These are phyloP conservation scores for Amanita phalloides DNA, from an alignment of 768 basidiomycete genomes.

Conservation along the genomic window DNA sequence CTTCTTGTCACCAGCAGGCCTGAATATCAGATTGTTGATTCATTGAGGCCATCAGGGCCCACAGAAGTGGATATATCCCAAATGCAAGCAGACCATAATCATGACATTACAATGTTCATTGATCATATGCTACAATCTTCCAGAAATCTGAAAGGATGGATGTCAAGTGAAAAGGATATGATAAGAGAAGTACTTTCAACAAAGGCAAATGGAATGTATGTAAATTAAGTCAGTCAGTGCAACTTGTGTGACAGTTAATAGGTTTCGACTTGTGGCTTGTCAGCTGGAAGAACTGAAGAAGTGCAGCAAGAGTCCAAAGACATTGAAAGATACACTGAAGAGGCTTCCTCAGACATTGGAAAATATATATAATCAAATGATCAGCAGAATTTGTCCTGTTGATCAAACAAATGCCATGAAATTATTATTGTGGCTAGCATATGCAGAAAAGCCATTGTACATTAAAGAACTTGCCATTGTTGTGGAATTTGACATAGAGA, in stretches of 20 bases:
- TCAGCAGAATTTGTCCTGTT: background rate
- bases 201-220: slow-evolving; percentile 1
- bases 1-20: background rate
- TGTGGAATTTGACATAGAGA: too few species aligned
- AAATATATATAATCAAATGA: background rate
- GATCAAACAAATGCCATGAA: background rate
- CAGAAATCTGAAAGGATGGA: background rate
- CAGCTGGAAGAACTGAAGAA: background rate
- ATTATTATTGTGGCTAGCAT: background rate
- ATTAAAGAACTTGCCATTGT: background rate
- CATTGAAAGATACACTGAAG: background rate
- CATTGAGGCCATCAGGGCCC: too few species aligned
- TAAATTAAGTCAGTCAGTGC: background rate
- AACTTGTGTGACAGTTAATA: background rate
- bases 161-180: background rate
- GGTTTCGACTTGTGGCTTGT: background rate
- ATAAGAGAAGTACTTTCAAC: background rate
- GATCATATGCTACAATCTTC: background rate
- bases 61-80: too few species aligned
- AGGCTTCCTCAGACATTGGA: background rate
- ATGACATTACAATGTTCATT: background rate
- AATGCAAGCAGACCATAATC: too few species aligned
- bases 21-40: background rate
- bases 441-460: background rate
- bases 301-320: background rate